A percentile compares a stretch with the other conserved stretches of the same genome.
phyloP scores from a whole-genome alignment of 2,329 filamentous ascomycete species.

The Elsinoe arachidis region DNA sequence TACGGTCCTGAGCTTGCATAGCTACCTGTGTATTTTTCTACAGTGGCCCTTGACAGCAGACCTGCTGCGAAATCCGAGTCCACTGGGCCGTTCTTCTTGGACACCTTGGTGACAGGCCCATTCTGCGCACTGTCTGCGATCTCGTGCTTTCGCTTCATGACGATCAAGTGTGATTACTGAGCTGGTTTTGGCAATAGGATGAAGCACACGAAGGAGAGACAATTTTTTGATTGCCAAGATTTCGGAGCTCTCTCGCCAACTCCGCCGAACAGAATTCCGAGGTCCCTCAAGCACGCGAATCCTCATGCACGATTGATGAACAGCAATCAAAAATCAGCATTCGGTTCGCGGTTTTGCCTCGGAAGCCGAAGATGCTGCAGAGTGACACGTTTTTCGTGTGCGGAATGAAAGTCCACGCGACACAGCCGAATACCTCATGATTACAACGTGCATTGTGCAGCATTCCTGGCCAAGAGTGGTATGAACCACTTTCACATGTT shows the following conservation, averaged over 20 bases:
- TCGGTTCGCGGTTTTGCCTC: neutral
- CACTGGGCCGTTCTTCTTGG: conserved; percentile 1
- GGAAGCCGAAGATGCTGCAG: neutral
- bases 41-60: conserved; percentile 53
- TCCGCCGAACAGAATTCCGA: neutral
- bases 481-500: neutral
- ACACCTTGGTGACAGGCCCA: conserved; percentile 31
- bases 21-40: conserved; percentile 50
- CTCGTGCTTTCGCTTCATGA: conserved; percentile 35
- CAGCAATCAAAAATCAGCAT: neutral
- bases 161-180: neutral
- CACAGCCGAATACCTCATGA: neutral
- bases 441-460: no score
- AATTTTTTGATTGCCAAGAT: conserved; percentile 8
- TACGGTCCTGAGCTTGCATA: conserved; percentile 55
- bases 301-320: neutral
- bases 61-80: conserved; percentile 55
- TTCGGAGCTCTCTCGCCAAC: neutral
- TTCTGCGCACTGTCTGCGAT: conserved; percentile 20
- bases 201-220: neutral
- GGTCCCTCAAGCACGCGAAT: neutral
- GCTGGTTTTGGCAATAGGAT: neutral
- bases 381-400: neutral
- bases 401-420: neutral
- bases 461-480: no score